Evolutionary conservation across 441 rosid genomes (phyloP), one percentile per base, ranked within the genome.

Genomic region (Macaranga tanarius): DNA sequence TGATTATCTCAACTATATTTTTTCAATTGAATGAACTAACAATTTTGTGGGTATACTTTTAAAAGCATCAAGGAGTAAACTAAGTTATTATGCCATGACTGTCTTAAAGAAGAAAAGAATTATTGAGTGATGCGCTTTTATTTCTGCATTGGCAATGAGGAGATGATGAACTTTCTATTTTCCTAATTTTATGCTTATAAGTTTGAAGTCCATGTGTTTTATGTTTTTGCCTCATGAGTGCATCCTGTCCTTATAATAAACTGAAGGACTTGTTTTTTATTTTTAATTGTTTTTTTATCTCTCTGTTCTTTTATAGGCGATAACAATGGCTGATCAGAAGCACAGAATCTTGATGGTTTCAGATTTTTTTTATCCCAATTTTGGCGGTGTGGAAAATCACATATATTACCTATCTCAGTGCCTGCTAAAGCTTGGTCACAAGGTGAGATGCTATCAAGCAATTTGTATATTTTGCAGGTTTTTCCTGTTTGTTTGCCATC

Each of bases 321-420:
- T 69, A 51, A 38, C 60, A 65, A 84, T 88, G 94, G 94, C 65
- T 64, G 83, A 77, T 69, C 76, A 75, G 79, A 87, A 85, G 81
- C 92, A 84, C 70, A 88, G 86, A 73, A 85, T 95, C 73, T 81
- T 95, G 76, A 93, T 95, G 97, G 97, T 89, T 57, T 96, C 98
- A 22, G 97, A 96, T 84, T 96, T 96, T 86, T 96, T 93, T 91
- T 96, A 85, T 78, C 98, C 99, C n/a, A 96, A 93, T 83, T 92
- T 96, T 57, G 97, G 98, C 56, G 99, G 99, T 55, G 99, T 96
- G 0, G 99, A 96, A 80, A 92, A 82, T 81, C 98, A 93, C 82
- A 88, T 96, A 65, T 96, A 93, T 71, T 95, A 86, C 78, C 86
- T 95, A 51, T 95, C 97, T 52, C 98, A 95, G 59, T 95, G 97